These are phyloP conservation scores for Penicillium turbatum DNA, from an alignment of 495 filamentous ascomycete species.

Conservation along the genomic window DNA sequence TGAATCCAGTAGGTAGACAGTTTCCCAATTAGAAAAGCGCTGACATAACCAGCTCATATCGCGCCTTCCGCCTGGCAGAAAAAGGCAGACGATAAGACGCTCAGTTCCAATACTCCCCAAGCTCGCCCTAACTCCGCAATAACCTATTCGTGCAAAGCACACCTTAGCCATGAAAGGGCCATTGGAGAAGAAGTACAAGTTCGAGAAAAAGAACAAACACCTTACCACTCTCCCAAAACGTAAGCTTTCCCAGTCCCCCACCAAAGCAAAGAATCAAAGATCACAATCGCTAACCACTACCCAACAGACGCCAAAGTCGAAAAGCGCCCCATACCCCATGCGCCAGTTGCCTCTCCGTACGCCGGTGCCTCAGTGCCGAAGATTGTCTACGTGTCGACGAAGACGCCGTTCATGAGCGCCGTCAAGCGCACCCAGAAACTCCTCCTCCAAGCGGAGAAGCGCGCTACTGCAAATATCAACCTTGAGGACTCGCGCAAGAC, in stretches of 20 bases:
- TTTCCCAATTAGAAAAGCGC: not conserved
- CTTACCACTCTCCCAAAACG: constrained; percentile 39
- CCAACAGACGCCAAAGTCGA: constrained; percentile 42
- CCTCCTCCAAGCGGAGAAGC: constrained; percentile 59
- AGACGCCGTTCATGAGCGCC: constrained; percentile 73
- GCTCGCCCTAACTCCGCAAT: not conserved
- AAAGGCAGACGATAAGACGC: constrained; percentile 21
- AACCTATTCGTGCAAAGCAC: not conserved
- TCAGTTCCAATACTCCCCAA: not conserved
- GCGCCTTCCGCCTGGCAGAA: constrained; percentile 18
- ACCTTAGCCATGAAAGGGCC: constrained; percentile 24
- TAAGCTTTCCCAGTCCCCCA: constrained; percentile 8
- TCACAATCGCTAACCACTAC: constrained; percentile 12
- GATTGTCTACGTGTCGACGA: constrained; percentile 72
- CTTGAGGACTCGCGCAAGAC: constrained; percentile 39
- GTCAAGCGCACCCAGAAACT: constrained; percentile 75
- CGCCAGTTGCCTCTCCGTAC: constrained; percentile 56
- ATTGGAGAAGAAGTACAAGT: constrained; percentile 32
- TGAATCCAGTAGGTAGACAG: too few relatives aligned
- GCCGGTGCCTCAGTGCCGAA: constrained; percentile 49
- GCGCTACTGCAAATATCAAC: constrained; percentile 44
- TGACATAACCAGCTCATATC: not conserved
- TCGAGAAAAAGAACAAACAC: constrained; percentile 39
- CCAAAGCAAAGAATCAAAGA: not conserved
- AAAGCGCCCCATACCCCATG: constrained; percentile 71